Base-by-base conservation (phyloP, 192 early-diverging fungal species). In the Coemansia sp. region DNA sequence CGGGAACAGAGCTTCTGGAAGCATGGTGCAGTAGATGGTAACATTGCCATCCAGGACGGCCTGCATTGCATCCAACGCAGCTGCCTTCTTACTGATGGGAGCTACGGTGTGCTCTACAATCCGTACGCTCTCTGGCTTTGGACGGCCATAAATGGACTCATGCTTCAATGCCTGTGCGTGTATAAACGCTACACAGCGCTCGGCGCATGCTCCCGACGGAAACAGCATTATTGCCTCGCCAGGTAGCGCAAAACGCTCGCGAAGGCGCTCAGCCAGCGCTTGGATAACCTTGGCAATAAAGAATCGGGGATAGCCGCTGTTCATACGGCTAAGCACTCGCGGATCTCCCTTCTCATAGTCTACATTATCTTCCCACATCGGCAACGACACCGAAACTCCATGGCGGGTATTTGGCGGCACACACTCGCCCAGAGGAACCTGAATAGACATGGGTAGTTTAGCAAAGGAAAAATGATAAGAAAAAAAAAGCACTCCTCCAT, bases 261-360 rank as follows among this genome's bases (percentile, higher is more conserved):
- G 69, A 26, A 65, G 50, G 9, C 67, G 72, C 17, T 64, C 59
- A 5, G 71, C 74, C 12, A 82, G 76, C 50, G 61, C 62, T 56
- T 72, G 61, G 12, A 72, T 62, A 30, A 60, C 40, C 69, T 38
- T 67, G 38, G 41, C 86, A 76, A 89, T 89, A 58, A 95, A 93
- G 79, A 98, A 98, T 34, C 96, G 88, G 10, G 96, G 96, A 61
- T 98, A 98, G 1, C 96, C 95, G 38, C 80, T 81, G 37, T 82
- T 74, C 85, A 98, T 87, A 31, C 69, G 79, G 21, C 79, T 61
- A 38, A 86, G 67, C 17, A 95, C 89, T 5, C 81, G 64, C 8
- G 82, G 76, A 34, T 85, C 82, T n/a, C 83, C 91, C 76, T 93
- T 90, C 60, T 98, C 95, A 53, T 98, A 98, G 34, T 85, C 88